Conservation (phyloP, 192 early-diverging fungal species). For the Gigaspora rosea region DNA sequence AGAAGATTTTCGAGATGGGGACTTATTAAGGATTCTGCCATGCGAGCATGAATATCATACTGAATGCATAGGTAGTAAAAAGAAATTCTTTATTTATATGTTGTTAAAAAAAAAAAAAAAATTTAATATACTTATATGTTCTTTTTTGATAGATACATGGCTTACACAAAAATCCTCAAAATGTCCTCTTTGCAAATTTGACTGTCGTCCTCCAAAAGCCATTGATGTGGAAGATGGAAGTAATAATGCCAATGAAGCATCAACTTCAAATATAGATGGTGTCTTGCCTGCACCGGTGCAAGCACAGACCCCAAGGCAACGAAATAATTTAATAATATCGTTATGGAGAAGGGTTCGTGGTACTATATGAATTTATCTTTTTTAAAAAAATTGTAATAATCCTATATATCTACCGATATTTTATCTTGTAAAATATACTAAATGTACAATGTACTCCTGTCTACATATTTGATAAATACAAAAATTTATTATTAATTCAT, state of each 20-base stretch:
- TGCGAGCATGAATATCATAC: slow-evolving; percentile 41
- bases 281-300: no score
- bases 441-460: no score
- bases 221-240: background rate
- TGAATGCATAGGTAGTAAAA: slow-evolving; percentile 38
- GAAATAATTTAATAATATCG: no score
- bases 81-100: background rate
- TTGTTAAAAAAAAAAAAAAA: no score
- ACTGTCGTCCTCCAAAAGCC: background rate
- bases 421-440: no score
- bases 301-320: no score
- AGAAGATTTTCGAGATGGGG: slow-evolving; percentile 30
- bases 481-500: no score
- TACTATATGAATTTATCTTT: no score
- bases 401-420: no score
- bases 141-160: slow-evolving; percentile 36
- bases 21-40: slow-evolving; percentile 33
- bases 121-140: background rate
- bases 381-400: no score
- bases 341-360: no score
- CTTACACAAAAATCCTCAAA: slow-evolving; percentile 36
- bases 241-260: background rate
- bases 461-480: no score
- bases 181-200: slow-evolving; percentile 42
- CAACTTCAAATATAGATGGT: background rate